Evolutionary conservation across 768 basidiomycete genomes (phyloP), one percentile per base, ranked within the genome.

Genomic region (Hebeloma cylindrosporum): DNA sequence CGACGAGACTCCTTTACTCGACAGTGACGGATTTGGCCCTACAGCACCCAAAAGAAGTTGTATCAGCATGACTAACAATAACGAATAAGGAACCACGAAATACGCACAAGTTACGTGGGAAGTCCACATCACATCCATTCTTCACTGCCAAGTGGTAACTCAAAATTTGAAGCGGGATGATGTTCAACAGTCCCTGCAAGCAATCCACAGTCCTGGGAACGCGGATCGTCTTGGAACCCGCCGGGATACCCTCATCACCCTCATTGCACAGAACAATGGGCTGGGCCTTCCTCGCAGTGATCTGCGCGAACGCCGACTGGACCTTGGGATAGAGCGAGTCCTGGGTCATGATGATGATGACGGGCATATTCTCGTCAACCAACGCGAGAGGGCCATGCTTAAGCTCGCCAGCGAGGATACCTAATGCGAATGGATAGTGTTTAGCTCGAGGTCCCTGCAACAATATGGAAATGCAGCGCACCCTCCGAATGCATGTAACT

Each of bases 291-390:
- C 96, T 88, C 33, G 96, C 95, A 3, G 93, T 95, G 66, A 99
- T 95, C 70, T 99, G 96, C 20, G 93, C 72, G 56, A 96, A 91
- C 28, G 96, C 96, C 6, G 86, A 88, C 60, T 97, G 93, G 33
- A 97, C 94, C 75, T 99, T 98, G 61, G 94, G 93, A 71, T 98
- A 98, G 18, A 98, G 74, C 32, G 93, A 96, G 69, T 99, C 96
- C 54, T 90, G 87, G 21, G 96, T 99, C 96, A 99, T 99, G 71
- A 99, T 83, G 70, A 99, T 92, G 73, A 98, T 98, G 56, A 98
- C 92, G 30, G 93, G 82, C 88, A 96, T 92, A 72, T 95, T 93
- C 72, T 98, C 96, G 62, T 99, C 96, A 59, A 99, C 88, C 55
- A 99, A 72, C 42, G 96, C 96, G 44, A 99, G 83, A 43, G 96